Evolutionary conservation across 331 rosid genomes (phyloP), one percentile per base, ranked within the genome.

Genomic region (Phaseolus coccineus): DNA sequence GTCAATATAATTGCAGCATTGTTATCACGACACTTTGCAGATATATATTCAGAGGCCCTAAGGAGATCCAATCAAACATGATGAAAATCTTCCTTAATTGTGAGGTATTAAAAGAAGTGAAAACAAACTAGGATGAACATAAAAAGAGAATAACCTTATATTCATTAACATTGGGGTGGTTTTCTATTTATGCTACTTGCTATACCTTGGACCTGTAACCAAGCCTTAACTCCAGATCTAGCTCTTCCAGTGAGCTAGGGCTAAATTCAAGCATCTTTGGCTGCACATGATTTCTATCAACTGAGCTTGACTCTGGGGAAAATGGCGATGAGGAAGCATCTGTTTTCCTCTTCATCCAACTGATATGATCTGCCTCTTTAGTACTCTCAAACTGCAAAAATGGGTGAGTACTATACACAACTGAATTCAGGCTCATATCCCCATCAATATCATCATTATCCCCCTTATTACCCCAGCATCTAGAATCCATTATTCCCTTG

Each of bases 171-270:
- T 22, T 77, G 71, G 69, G 59, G 11, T 28, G 57, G 70, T 77
- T 69, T 42, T 76, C 85, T 78, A 42, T 85, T 79, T 63, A 74
- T 83, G 71, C 73, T 84, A 84, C 84, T 80, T 80, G 84, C 80
- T 81, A 85, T 87, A 89, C 89, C 93, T 86, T 85, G 77, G 88
- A 87, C 58, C 75, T 82, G 82, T 80, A 58, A 40, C 94, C 96
- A 62, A 95, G 96, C 88, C 97, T 84, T 82, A 95, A 96, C 84
- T 95, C 98, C 82, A 92, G 98, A 88, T 95, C 98, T 73, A 95
- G 87, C 79, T 95, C 98, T 51, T 95, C 96, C 10, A 71, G 71
- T 76, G 92, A 82, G 84, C 81, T 67, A 73, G 89, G 86, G 90
- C 76, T 83, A 33, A 77, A 73, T 77, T 84, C 89, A 76, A 84